phyloP scores from a whole-genome alignment of 306 rosid genomes.

The Ceratonia siliqua region DNA sequence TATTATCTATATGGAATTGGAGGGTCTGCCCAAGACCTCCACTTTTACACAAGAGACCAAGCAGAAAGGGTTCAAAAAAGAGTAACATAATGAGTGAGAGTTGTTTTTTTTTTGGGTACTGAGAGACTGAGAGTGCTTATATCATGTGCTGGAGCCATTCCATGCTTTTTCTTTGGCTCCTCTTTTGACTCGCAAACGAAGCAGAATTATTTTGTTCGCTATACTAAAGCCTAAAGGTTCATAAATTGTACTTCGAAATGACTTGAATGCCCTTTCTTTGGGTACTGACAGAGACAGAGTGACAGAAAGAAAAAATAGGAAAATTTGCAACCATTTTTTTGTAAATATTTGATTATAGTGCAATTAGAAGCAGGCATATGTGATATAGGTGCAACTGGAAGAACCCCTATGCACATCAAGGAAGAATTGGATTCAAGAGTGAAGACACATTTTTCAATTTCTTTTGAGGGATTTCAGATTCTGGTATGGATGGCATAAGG shows the following conservation, averaged over 20 bases:
- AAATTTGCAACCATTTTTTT: too few species aligned
- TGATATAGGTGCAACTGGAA: too few species aligned
- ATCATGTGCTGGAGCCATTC: conserved; percentile 34
- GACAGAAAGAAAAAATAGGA: too few species aligned
- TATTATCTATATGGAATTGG: background rate
- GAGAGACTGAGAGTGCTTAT: conserved; percentile 14
- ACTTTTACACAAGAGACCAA: background rate
- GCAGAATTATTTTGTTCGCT: conserved; percentile 38
- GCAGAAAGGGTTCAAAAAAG: conserved; percentile 14
- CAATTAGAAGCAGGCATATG: too few species aligned
- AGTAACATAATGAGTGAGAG: background rate
- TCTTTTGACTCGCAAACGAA: conserved; percentile 43
- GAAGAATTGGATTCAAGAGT: too few species aligned
- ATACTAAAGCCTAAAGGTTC: background rate
- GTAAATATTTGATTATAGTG: too few species aligned
- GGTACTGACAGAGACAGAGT: too few species aligned
- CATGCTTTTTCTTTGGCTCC: conserved; percentile 30
- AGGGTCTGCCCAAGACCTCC: background rate
- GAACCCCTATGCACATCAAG: too few species aligned
- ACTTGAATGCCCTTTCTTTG: background rate
- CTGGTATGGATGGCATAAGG: too few species aligned
- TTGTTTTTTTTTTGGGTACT: too few species aligned
- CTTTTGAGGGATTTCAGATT: too few species aligned
- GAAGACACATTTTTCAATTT: too few species aligned
- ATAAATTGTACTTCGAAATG: conserved; percentile 10